Evolutionary conservation across 2,329 filamentous ascomycete genomes (phyloP).

Genomic region (Gaeumannomyces sp.): DNA sequence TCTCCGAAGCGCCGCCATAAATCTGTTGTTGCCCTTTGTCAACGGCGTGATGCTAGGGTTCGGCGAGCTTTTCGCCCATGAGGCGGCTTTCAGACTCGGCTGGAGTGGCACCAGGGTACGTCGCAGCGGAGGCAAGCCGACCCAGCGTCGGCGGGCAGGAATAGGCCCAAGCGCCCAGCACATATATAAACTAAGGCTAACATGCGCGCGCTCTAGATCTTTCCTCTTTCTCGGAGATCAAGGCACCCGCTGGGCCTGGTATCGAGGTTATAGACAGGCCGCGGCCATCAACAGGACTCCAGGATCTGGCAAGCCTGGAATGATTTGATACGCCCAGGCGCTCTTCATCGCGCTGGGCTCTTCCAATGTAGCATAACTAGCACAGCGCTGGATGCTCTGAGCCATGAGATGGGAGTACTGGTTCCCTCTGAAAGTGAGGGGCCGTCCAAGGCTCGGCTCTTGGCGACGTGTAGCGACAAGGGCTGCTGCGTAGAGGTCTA

Average conservation of each 20-base stretch:
- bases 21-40: slow-evolving; percentile 88
- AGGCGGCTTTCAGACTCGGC: slow-evolving; percentile 85
- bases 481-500: no score
- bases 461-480: not conserved
- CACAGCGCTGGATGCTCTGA: not conserved
- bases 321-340: slow-evolving; percentile 26
- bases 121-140: slow-evolving; percentile 9
- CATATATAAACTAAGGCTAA: not conserved
- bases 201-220: slow-evolving; percentile 36
- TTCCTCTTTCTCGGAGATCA: slow-evolving; percentile 53
- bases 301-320: slow-evolving; percentile 64
- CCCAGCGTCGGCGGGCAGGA: no score
- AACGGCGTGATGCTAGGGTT: slow-evolving; percentile 99
- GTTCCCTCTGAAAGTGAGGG: not conserved
- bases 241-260: slow-evolving; percentile 69
- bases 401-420: not conserved
- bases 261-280: slow-evolving; percentile 71
- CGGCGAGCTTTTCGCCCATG: slow-evolving; percentile 93
- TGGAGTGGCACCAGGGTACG: slow-evolving; percentile 91
- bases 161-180: not conserved
- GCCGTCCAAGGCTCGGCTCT: not conserved
- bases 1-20: slow-evolving; percentile 85
- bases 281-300: slow-evolving; percentile 48
- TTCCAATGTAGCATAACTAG: not conserved
- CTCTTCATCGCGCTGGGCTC: not conserved